Base-by-base conservation (phyloP, 2,329 filamentous ascomycete genomes). In the Endothia cerciana region DNA sequence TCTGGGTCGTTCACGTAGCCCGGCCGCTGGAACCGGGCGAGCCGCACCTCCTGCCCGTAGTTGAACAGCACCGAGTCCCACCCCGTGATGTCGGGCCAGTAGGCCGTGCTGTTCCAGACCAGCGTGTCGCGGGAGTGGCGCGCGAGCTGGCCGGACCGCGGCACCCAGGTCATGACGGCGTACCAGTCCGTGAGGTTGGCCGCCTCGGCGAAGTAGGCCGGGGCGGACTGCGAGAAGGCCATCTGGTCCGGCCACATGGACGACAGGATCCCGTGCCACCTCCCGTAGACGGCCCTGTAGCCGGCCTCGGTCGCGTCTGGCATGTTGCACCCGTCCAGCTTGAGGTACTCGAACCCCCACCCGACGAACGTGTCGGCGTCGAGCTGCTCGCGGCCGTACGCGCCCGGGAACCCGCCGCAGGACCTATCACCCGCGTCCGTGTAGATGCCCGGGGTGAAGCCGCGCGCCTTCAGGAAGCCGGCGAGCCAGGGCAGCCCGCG, bases 21-120 rank as follows among this genome's bases (percentile, higher is more conserved):
- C 30, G 75, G 74, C 36, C 70, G 71, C 70, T 78, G 77, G 71
- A 74, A 78, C 45, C 80, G 76, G 17, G 78, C 75, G 1, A 82
- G 71, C n/a, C 77, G 75, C 7, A 78, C 74, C 60, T 82, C 73
- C 65, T 78, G 79, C 43, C 75, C 75, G 65, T 83, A 83, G 68
- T 84, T 84, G 67, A 75, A 76, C 75, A 81, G 78, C 64, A 84
- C 77, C 66, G 80, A 82, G 40, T 79, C 75, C 82, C 82, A 84
- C 5, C 78, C 77, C 53, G 76, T 78, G 25, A 77, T 77, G 19
- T 77, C 72, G 17, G 74, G 74, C 57, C 70, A 73, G 68, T 81
- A 83, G 1, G 77, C 78, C 30, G 78, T 73, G 60, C 82, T 77
- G 64, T 79, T 66, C 65, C 65, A 62, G 3, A 69, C 67, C 60